These are phyloP conservation scores for Stylonectria norvegica DNA, from an alignment of 2,329 filamentous ascomycete genomes.

Conservation along the genomic window DNA sequence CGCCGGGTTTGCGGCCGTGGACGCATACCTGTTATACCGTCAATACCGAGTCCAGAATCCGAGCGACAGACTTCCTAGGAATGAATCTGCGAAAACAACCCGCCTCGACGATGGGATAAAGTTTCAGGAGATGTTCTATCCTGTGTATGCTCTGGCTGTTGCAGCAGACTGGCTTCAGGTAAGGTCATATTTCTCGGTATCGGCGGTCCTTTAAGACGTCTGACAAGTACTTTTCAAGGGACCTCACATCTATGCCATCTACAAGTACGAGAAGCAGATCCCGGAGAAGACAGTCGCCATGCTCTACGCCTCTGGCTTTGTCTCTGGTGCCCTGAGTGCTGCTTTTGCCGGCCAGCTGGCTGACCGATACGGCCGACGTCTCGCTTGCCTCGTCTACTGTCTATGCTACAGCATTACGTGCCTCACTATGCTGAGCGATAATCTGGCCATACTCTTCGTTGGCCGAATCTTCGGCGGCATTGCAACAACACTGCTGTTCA, in stretches of 20 bases:
- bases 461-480: slow-evolving; percentile 55
- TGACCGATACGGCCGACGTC: slow-evolving; percentile 46
- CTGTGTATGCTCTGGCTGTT: slow-evolving; percentile 30
- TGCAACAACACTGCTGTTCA: slow-evolving; percentile 55
- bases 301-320: slow-evolving; percentile 46
- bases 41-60: slow-evolving; percentile 16
- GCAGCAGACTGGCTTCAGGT: slow-evolving; percentile 36
- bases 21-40: slow-evolving; percentile 22
- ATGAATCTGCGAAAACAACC: neutral
- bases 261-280: slow-evolving; percentile 48
- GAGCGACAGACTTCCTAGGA: neutral
- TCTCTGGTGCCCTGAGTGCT: slow-evolving; percentile 46
- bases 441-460: slow-evolving; percentile 44
- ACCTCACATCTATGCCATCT: slow-evolving; percentile 50
- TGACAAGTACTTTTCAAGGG: slow-evolving; percentile 35
- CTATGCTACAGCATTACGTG: slow-evolving; percentile 50
- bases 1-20: slow-evolving; percentile 3
- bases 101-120: neutral
- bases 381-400: slow-evolving; percentile 53
- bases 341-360: slow-evolving; percentile 37
- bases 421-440: slow-evolving; percentile 46
- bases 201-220: too few relatives aligned
- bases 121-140: slow-evolving; percentile 6
- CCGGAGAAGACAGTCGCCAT: slow-evolving; percentile 43
- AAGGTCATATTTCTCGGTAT: neutral